Evolutionary conservation across 2,329 filamentous ascomycete genomes (phyloP).

Genomic region (Cercospora brassicicola): DNA sequence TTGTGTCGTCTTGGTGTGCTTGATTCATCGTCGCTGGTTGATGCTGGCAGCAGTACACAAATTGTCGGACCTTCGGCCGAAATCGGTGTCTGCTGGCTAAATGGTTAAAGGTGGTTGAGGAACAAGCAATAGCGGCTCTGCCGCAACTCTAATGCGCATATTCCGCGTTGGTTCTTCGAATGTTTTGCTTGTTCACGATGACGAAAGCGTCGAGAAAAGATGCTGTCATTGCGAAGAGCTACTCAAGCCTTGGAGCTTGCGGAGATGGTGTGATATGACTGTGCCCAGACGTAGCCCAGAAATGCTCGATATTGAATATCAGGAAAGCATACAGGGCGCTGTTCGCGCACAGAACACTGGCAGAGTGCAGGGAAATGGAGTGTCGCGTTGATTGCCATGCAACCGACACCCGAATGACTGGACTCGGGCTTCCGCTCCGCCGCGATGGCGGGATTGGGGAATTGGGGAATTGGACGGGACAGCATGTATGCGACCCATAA

Average conservation of each 20-base stretch:
- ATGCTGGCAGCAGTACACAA: not conserved
- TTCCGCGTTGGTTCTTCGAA: not conserved
- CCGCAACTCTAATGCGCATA: slow-evolving; percentile 1
- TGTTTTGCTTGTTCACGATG: not conserved
- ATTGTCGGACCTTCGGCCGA: not conserved
- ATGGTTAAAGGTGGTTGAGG: not conserved
- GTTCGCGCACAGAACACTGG: too few relatives aligned
- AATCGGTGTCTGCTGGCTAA: not conserved
- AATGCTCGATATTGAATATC: not conserved
- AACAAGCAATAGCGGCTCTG: not conserved
- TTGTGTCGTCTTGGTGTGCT: slow-evolving; percentile 4
- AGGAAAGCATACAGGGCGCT: not conserved
- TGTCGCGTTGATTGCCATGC: not conserved
- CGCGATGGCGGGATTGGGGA: not conserved
- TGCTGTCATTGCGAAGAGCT: not conserved
- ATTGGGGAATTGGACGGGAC: not conserved
- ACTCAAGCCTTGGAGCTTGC: not conserved
- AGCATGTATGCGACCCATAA: not conserved
- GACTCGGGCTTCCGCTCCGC: not conserved
- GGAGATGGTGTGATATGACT: not conserved
- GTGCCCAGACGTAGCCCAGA: not conserved
- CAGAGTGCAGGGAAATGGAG: not conserved
- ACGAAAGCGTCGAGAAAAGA: not conserved
- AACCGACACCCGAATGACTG: not conserved
- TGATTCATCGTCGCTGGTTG: not conserved